These are phyloP conservation scores for Scortechinia acanthostroma DNA, from an alignment of 2,329 filamentous ascomycete genomes.

Conservation along the genomic window DNA sequence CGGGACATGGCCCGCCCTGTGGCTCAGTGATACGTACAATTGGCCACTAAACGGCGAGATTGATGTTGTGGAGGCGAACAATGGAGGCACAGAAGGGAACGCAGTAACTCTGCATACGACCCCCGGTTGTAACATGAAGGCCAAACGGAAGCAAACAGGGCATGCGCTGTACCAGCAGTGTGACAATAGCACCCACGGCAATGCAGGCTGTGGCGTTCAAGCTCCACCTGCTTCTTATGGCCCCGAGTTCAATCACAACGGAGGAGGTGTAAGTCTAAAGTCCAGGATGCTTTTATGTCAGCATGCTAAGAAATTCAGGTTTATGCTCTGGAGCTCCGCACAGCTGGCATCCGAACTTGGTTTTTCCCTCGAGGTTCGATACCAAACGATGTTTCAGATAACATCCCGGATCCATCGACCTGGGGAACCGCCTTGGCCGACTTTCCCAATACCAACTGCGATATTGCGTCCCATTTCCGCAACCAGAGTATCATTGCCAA, in stretches of 20 bases:
- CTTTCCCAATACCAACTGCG: slow-evolving; percentile 55
- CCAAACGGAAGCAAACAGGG: slow-evolving; percentile 45
- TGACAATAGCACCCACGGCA: slow-evolving; percentile 37
- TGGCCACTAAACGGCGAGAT: slow-evolving; percentile 63
- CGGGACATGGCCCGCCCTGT: slow-evolving; percentile 59
- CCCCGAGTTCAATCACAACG: slow-evolving; percentile 36
- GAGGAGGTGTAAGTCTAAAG: slow-evolving; percentile 44
- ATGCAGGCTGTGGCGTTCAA: slow-evolving; percentile 49
- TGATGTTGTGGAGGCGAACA: slow-evolving; percentile 52
- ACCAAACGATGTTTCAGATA: slow-evolving; percentile 39
- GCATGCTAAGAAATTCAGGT: neutral
- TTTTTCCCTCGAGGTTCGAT: slow-evolving; percentile 40
- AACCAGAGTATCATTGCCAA: slow-evolving; percentile 63
- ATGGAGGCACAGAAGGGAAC: slow-evolving; percentile 44
- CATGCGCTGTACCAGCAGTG: slow-evolving; percentile 32
- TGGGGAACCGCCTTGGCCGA: slow-evolving; percentile 60
- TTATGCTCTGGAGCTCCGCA: slow-evolving; percentile 51
- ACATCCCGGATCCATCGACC: slow-evolving; percentile 46
- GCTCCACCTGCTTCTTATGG: slow-evolving; percentile 37
- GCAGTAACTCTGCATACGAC: slow-evolving; percentile 53
- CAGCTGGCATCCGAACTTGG: slow-evolving; percentile 56
- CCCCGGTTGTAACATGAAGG: slow-evolving; percentile 38
- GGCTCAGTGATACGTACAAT: slow-evolving; percentile 51
- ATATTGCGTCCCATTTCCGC: slow-evolving; percentile 48
- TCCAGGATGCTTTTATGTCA: neutral